Percentiles rank a stretch among this genome's conserved stretches.
Conservation (phyloP, 2,329 filamentous ascomycete species). For the Colletotrichum sp. region DNA sequence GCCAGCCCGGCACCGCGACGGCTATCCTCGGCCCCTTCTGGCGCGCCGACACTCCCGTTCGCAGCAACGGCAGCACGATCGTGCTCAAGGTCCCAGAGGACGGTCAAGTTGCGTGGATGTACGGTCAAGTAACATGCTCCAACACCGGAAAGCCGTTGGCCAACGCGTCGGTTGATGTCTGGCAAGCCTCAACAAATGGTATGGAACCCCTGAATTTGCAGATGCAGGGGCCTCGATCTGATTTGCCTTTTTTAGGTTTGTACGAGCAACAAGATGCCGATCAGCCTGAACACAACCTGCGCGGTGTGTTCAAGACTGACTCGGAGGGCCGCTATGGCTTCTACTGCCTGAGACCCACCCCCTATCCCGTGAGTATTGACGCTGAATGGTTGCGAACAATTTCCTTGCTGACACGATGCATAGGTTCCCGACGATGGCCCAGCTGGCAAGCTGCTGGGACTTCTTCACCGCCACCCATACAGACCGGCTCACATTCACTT, state of each 20-base stretch:
- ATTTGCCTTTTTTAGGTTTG: slow-evolving; percentile 15
- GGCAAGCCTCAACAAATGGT: slow-evolving; percentile 79
- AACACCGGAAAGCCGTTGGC: slow-evolving; percentile 68
- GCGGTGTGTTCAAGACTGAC: slow-evolving; percentile 69
- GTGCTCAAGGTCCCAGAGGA: slow-evolving; percentile 55
- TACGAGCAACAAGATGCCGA: slow-evolving; percentile 72
- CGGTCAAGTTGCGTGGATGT: slow-evolving; percentile 64
- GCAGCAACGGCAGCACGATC: slow-evolving; percentile 74
- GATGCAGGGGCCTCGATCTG: not conserved
- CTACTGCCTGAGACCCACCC: slow-evolving; percentile 61
- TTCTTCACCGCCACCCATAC: slow-evolving; percentile 61
- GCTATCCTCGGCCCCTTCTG: slow-evolving; percentile 89
- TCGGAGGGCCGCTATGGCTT: slow-evolving; percentile 64
- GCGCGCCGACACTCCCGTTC: slow-evolving; percentile 72
- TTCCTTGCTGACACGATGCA: not conserved
- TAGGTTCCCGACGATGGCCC: slow-evolving; percentile 55
- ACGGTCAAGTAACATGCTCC: slow-evolving; percentile 63
- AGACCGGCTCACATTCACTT: slow-evolving; percentile 67
- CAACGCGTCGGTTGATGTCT: slow-evolving; percentile 74
- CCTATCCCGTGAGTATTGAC: slow-evolving; percentile 33
- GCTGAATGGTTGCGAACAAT: not conserved
- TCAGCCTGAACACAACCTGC: slow-evolving; percentile 66
- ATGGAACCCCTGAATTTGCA: slow-evolving; percentile 18
- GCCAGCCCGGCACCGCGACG: slow-evolving; percentile 67
- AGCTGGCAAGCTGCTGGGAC: slow-evolving; percentile 52